Evolutionary conservation across 208 protist species (phyloP), one percentile per base, ranked within the genome.

Genomic region (Entamoeba dispar): DNA sequence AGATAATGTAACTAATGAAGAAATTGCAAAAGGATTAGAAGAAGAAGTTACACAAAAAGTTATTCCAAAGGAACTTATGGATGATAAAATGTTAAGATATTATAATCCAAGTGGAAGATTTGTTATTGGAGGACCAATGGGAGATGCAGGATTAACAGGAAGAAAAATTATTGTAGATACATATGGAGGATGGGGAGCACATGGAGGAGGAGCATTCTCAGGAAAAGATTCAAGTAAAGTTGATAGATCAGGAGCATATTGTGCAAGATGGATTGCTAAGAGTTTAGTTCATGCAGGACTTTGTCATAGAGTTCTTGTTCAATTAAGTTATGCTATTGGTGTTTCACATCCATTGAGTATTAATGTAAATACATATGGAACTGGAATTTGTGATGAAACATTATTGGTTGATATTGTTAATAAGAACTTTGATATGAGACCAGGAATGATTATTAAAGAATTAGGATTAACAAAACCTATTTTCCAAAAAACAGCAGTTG

Each of bases 141-240:
- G 98, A 95, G 99, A 99, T 94, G 98, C 98, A 93, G 99, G 99
- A 94, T 95, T 99, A 10, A 99, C 99, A 92, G 99, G 99, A 93
- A 96, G 99, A 94, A 99, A 99, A 96, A 99, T 99, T 94, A 99
- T 99, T 95, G 98, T 99, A 91, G 99, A 99, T 94, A 98, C 98
- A 6, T 99, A 99, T 95, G 99, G 99, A 94, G 98, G 98, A 93
- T 99, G 98, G 98, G 98, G 98, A 91, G 98, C 98, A 43, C 98
- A 99, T 96, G 98, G 98, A 94, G 93, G 94, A 95, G 98, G 99
- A 94, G 98, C 98, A 93, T 99, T 99, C 97, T 99, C 98, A 52
- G 99, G 99, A 93, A 99, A 99, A 96, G 99, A 99, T 96, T 98
- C 97, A 55, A 97, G 98, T 92, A 99, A 99, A 96, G 99, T 99